Percentiles rank a stretch among this genome's conserved stretches.
Evolutionary conservation across 2,329 filamentous ascomycete genomes (phyloP).

Genomic region (Magnaporthales sp.): DNA sequence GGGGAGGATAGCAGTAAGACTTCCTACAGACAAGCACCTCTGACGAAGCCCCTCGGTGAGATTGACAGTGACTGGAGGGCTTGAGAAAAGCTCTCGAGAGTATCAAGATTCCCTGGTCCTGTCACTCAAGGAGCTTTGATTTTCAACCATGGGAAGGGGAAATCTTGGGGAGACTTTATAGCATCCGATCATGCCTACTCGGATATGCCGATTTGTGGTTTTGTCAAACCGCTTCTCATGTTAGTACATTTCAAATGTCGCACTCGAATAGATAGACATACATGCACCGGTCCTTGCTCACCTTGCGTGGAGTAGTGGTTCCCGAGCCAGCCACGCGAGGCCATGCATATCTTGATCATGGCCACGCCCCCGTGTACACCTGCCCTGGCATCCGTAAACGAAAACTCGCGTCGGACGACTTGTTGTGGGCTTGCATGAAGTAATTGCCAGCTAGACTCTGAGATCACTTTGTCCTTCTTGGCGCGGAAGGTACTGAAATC

Average conservation of each 20-base stretch:
- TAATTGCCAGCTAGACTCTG: not conserved
- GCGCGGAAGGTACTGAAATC: not conserved
- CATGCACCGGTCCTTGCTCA: not conserved
- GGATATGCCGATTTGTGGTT: not conserved
- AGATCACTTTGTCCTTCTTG: not conserved
- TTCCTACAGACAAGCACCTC: not conserved
- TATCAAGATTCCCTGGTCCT: not conserved
- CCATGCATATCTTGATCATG: not conserved
- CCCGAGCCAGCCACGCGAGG: conserved; percentile 1
- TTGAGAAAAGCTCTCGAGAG: not conserved
- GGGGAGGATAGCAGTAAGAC: not conserved
- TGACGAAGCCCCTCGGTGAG: not conserved
- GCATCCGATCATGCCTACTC: not conserved
- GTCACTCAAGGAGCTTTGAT: not conserved
- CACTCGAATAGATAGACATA: not conserved
- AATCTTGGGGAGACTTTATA: not conserved
- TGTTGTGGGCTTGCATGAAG: not conserved
- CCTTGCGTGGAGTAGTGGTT: not conserved
- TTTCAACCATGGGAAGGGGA: not conserved
- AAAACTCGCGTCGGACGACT: not conserved
- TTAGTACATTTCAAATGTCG: not conserved
- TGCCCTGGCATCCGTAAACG: not conserved
- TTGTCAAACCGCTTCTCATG: not conserved
- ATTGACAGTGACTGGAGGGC: not conserved
- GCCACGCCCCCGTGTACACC: not conserved